Evolutionary conservation across 768 basidiomycete species (phyloP), one percentile per base, ranked within the genome.

Genomic region (Obba rivulosa): DNA sequence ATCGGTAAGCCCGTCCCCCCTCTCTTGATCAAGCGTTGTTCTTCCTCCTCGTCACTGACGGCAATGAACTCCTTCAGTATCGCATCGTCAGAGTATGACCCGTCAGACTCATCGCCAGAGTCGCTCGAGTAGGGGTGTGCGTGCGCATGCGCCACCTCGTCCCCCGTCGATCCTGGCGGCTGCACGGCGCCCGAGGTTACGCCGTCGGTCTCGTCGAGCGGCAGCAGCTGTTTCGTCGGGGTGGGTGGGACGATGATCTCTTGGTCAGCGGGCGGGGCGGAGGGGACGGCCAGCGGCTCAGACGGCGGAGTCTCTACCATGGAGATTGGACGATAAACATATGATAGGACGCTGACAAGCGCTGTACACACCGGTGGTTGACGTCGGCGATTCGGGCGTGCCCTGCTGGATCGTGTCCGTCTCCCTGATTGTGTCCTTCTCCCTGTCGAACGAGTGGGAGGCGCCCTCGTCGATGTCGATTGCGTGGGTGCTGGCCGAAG

Each of bases 1-100:
- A 92, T 77, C 18, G 94, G 95, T 46, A 98, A 96, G 28, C 95
- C 95, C 51, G 87, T 85, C 7, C 95, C 94, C 28, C 93, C 94
- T 46, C 83, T 85, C 67, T 82, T 74, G 52, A 96, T 93, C 44
- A 97, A 73, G 55, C 83, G 73, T 56, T 92, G 88, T 63, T 96
- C 94, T 48, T 96, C 92, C 51, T 94, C 92, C 60, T 95, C 89
- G 56, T 78, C 78, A 47, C 79, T 78, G 18, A 77, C 66, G 14
- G 62, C 63, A 35, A 71, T 68, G 34, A 65, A 62, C 31, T 78
- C 78, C 48, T 85, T 78, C 39, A 75, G 69, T 28, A 83, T 76
- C 37, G 78, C 77, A 51, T 87, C 81, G 52, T 86, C 85, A 3
- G 79, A 80, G 55, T 83, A 81, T 58, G 77, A 59, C 71, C 81